These are phyloP conservation scores for Candida sphagnicola DNA, from an alignment of 805 yeast genomes.

Conservation along the genomic window DNA sequence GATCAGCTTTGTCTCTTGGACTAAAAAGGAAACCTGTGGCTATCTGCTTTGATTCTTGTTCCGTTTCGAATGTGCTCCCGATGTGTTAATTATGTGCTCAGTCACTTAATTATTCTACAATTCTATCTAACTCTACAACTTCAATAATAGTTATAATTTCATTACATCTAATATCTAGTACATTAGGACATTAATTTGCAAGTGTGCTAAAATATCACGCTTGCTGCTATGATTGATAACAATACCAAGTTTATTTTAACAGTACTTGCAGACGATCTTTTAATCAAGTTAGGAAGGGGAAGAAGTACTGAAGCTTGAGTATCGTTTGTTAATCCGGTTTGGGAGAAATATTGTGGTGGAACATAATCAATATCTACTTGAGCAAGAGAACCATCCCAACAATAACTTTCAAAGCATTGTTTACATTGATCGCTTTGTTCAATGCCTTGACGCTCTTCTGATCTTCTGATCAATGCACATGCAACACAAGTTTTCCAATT, in stretches of 20 bases:
- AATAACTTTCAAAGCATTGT: constrained; percentile 31
- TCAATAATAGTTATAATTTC: too few species aligned
- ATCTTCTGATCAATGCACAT: constrained; percentile 38
- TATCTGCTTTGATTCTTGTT: too few species aligned
- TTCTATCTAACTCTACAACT: too few species aligned
- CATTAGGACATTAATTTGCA: not conserved
- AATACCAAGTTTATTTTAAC: not conserved
- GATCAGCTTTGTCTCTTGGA: too few species aligned
- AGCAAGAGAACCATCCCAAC: constrained; percentile 34
- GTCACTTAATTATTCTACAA: too few species aligned
- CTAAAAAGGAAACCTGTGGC: too few species aligned
- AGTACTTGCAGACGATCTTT: not conserved
- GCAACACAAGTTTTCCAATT: constrained; percentile 38
- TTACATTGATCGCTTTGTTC: constrained; percentile 34
- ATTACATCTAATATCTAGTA: too few species aligned
- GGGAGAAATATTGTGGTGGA: constrained; percentile 26
- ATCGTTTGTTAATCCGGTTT: constrained; percentile 25
- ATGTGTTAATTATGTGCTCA: too few species aligned
- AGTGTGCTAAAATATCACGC: not conserved
- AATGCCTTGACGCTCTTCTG: constrained; percentile 35
- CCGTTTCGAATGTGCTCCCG: too few species aligned
- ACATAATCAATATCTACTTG: constrained; percentile 10
- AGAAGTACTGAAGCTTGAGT: not conserved
- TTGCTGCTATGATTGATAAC: not conserved
- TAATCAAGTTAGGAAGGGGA: not conserved